A percentile compares a stretch with the other conserved stretches of the same genome.
Conservation (phyloP, 169 alveolate species). For the Plasmodium blacklocki region DNA sequence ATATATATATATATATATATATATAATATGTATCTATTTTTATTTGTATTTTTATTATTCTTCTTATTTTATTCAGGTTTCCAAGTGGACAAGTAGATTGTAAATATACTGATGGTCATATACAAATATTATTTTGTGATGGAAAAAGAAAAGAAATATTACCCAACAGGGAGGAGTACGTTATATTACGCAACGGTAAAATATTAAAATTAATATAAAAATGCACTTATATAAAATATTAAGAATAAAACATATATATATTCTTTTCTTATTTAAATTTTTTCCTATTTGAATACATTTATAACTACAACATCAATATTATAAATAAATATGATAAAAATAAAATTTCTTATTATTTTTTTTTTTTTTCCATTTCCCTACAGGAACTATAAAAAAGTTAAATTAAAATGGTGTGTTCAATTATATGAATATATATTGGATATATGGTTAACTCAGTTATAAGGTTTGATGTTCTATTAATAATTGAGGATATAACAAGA, state of each 20-base stretch:
- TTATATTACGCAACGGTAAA: constrained; percentile 48
- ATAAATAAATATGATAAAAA: neutral
- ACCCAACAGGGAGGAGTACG: constrained; percentile 74
- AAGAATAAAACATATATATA: too few species aligned
- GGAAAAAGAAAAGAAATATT: constrained; percentile 71
- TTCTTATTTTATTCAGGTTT: constrained; percentile 41
- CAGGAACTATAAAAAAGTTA: constrained; percentile 51
- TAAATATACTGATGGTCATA: constrained; percentile 74
- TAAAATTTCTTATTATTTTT: neutral
- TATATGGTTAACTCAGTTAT: too few species aligned
- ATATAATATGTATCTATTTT: neutral
- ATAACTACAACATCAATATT: too few species aligned
- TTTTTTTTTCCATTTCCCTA: neutral
- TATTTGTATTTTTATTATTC: neutral
- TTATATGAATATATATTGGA: too few species aligned
- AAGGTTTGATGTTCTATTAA: too few species aligned
- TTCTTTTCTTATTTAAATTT: too few species aligned
- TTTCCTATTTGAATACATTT: too few species aligned
- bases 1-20: neutral
- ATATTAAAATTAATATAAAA: too few species aligned
- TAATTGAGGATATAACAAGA: too few species aligned
- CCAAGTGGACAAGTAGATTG: constrained; percentile 76
- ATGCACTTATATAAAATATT: too few species aligned
- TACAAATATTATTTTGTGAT: constrained; percentile 69
- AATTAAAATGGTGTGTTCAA: constrained; percentile 6